Evolutionary conservation across 441 rosid genomes (phyloP).

Genomic region (Sinapis alba): DNA sequence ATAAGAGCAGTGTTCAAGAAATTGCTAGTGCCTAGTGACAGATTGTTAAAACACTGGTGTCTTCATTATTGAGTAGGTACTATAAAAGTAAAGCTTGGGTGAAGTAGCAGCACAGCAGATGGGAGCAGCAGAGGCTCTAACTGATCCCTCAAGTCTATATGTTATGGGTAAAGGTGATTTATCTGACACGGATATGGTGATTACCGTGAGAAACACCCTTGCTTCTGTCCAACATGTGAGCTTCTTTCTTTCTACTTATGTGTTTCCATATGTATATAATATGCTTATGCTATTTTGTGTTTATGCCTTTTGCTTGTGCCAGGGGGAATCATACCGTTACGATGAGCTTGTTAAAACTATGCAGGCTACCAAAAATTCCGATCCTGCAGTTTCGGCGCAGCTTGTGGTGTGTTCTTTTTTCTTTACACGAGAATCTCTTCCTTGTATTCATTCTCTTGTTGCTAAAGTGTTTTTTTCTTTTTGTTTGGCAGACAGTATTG

Average conservation of each 20-base stretch:
- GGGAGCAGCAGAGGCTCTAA: conserved; percentile 30
- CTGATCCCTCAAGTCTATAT: conserved; percentile 1
- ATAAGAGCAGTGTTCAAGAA: no score
- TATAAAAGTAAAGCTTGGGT: neutral
- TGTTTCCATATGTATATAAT: neutral
- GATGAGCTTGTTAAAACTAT: conserved; percentile 63
- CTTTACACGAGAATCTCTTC: neutral
- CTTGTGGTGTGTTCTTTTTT: conserved; percentile 43
- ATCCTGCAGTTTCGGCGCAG: conserved; percentile 62
- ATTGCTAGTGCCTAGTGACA: no score
- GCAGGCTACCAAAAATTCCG: conserved; percentile 49
- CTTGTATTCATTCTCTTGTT: neutral
- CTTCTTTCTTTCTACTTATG: neutral
- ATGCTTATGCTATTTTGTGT: neutral
- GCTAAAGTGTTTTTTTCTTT: conserved; percentile 6
- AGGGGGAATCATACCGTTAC: conserved; percentile 62
- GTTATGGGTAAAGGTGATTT: conserved; percentile 15
- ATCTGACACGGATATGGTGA: conserved; percentile 38
- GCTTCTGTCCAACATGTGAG: conserved; percentile 49
- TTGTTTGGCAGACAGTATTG: conserved; percentile 56
- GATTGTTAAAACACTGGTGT: no score
- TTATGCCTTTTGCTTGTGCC: neutral
- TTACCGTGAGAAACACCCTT: conserved; percentile 60
- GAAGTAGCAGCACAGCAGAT: conserved; percentile 17
- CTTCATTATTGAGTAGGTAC: neutral